A percentile compares a stretch with the other conserved stretches of the same genome.
Evolutionary conservation across 1,139 yeast species (phyloP).

Genomic region (Pichia sp.): DNA sequence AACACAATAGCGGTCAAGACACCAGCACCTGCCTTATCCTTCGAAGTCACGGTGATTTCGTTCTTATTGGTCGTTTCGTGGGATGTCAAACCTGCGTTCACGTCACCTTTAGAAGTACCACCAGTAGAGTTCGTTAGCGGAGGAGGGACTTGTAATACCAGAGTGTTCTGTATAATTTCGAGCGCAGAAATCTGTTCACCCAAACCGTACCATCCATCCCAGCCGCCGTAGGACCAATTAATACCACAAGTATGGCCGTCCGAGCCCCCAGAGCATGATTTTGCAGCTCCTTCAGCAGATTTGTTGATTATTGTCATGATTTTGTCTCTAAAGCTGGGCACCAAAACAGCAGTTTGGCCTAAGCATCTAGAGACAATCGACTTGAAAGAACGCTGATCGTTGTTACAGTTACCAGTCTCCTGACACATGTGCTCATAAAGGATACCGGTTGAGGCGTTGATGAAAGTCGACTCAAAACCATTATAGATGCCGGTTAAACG

Average conservation of each 20-base stretch:
- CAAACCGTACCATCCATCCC: slow-evolving; percentile 53
- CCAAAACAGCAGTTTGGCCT: slow-evolving; percentile 55
- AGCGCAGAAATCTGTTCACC: slow-evolving; percentile 59
- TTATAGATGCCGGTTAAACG: slow-evolving; percentile 48
- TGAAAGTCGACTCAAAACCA: slow-evolving; percentile 48
- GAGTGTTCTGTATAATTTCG: slow-evolving; percentile 46
- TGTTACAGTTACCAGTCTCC: slow-evolving; percentile 51
- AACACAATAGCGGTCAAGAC: slow-evolving; percentile 75
- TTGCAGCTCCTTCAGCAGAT: slow-evolving; percentile 53
- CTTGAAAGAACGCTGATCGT: slow-evolving; percentile 75
- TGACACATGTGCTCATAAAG: slow-evolving; percentile 74
- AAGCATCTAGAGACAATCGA: slow-evolving; percentile 66
- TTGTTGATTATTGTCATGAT: slow-evolving; percentile 44
- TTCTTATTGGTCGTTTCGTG: slow-evolving; percentile 24
- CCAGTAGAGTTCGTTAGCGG: slow-evolving; percentile 54
- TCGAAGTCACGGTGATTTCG: slow-evolving; percentile 45
- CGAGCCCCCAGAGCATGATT: slow-evolving; percentile 54
- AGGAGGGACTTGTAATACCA: slow-evolving; percentile 43
- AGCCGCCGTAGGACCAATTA: slow-evolving; percentile 44
- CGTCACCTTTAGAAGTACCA: slow-evolving; percentile 41
- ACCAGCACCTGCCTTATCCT: slow-evolving; percentile 88
- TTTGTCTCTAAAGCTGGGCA: slow-evolving; percentile 44
- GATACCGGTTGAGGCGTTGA: slow-evolving; percentile 36
- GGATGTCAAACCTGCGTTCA: slow-evolving; percentile 42
- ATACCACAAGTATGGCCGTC: slow-evolving; percentile 59